Evolutionary conservation across 768 basidiomycete genomes (phyloP), one percentile per base, ranked within the genome.

Genomic region (Rhodotorula paludigena): DNA sequence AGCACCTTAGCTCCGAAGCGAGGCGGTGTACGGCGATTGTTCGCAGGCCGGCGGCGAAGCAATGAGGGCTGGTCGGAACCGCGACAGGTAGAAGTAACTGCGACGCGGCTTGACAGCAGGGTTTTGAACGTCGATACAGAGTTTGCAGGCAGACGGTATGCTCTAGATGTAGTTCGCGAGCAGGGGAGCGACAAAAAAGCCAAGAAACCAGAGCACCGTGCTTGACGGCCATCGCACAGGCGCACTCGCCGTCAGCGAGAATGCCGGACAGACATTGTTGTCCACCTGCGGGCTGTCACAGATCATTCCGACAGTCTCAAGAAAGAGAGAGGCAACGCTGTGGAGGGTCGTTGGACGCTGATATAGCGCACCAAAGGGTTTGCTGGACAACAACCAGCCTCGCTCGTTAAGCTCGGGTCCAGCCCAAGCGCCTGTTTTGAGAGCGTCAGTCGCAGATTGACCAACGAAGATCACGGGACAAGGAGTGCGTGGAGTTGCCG

Each of bases 291-390:
- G 8, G 33, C 6, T 5, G 15, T 1, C 14, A 11, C 5, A 9
- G n/a, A 18, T 14, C 35, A 8, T 52, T 36, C 49, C 36, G n/a
- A 15, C 14, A n/a, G 42, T 20, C 35, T 12, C 14, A 28, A 10
- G 33, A n/a, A 16, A n/a, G n/a, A 33, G 35, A 60, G 35, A 23
- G 44, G 32, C 25, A 3, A 51, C 48, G n/a, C n/a, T n/a, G n/a
- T n/a, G n/a, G n/a, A n/a, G n/a, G n/a, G n/a, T n/a, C n/a, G n/a
- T n/a, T n/a, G n/a, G n/a, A n/a, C n/a, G n/a, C n/a, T n/a, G n/a
- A n/a, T n/a, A n/a, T n/a, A n/a, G n/a, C n/a, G 28, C 32, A 57
- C 63, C 8, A 58, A 16, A 28, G 63, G 63, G 20, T 64, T 64
- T 2, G 63, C 56, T 5, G 63, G 47, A 38, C 63, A 64, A n/a